These are phyloP conservation scores for Eragrostis nindensis DNA, from an alignment of 176 grass and related monocot genomes.

Conservation along the genomic window DNA sequence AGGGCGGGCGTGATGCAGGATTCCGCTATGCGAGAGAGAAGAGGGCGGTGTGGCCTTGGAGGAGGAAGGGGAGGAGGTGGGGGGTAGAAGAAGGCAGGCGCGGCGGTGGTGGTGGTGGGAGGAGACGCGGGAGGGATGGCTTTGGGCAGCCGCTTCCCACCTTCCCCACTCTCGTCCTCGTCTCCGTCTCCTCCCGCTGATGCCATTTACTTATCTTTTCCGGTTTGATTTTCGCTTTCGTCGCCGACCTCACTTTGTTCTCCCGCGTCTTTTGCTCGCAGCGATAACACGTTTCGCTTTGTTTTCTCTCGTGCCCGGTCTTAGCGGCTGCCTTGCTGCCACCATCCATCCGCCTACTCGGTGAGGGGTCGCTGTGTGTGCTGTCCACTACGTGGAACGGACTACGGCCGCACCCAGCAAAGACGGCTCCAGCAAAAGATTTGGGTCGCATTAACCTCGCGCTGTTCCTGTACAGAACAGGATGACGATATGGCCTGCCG, in stretches of 20 bases:
- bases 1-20: too few relatives aligned
- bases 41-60: background rate
- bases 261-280: slow-evolving; percentile 25
- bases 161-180: slow-evolving; percentile 33
- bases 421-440: background rate
- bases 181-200: background rate
- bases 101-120: background rate
- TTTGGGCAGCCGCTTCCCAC: slow-evolving; percentile 45
- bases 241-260: slow-evolving; percentile 32
- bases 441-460: background rate
- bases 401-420: background rate
- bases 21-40: background rate
- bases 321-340: background rate
- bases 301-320: background rate
- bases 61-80: background rate
- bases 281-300: slow-evolving; percentile 42
- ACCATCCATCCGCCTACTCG: background rate
- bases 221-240: background rate
- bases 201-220: background rate
- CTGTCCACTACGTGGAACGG: slow-evolving; percentile 38
- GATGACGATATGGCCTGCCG: background rate
- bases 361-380: background rate
- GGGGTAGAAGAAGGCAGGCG: slow-evolving; percentile 40
- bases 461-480: background rate
- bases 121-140: background rate